Percentiles rank a stretch among this genome's conserved stretches.
Evolutionary conservation across 202 grass and related monocot genomes (phyloP).

Genomic region (Saccharum hybrid): DNA sequence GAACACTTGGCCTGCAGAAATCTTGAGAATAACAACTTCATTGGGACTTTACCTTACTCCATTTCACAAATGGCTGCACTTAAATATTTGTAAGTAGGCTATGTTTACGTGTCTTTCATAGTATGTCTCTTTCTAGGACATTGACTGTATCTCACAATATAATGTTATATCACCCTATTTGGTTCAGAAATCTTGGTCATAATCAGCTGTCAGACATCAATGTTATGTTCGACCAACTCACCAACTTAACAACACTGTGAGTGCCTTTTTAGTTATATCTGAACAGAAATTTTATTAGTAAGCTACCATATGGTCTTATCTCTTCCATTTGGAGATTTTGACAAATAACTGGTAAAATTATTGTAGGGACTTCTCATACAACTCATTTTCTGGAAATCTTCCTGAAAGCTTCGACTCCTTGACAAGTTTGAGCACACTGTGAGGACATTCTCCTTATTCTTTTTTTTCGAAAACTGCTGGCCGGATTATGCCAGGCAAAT

Average conservation of each 20-base stretch:
- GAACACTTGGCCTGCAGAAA: conserved; percentile 63
- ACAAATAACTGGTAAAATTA: conserved; percentile 22
- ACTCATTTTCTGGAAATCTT: conserved; percentile 67
- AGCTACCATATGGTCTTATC: background rate
- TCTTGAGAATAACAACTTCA: conserved; percentile 75
- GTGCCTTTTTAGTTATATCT: conserved; percentile 42
- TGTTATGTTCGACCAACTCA: conserved; percentile 64
- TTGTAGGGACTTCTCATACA: conserved; percentile 80
- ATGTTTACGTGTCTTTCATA: conserved; percentile 9
- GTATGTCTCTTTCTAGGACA: background rate
- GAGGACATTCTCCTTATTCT: conserved; percentile 32
- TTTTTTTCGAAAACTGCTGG: background rate
- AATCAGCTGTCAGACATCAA: conserved; percentile 74
- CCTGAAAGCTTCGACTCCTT: conserved; percentile 68
- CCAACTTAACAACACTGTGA: conserved; percentile 81
- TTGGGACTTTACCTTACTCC: conserved; percentile 73
- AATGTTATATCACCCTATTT: conserved; percentile 31
- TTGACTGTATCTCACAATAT: conserved; percentile 13
- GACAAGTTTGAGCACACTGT: conserved; percentile 78
- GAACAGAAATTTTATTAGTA: conserved; percentile 19
- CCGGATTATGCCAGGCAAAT: too few relatives aligned
- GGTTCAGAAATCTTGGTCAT: conserved; percentile 80
- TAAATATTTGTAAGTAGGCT: conserved; percentile 66
- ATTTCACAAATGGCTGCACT: conserved; percentile 72
- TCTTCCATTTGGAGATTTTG: background rate